phyloP scores from a whole-genome alignment of 495 filamentous ascomycete species.

The Aspergillus sclerotioniger region DNA sequence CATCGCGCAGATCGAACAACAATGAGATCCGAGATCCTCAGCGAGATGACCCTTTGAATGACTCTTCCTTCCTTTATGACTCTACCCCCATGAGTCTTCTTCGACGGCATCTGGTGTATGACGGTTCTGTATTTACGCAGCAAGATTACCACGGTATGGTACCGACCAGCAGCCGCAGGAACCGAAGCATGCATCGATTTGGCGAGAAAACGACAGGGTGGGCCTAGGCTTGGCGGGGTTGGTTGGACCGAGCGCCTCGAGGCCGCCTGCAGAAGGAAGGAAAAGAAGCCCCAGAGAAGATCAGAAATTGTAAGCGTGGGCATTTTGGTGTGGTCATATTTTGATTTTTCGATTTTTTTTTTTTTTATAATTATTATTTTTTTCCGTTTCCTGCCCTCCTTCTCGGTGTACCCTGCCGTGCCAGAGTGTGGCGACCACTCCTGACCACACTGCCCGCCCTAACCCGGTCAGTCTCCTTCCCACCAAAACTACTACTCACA shows the following conservation, averaged over 20 bases:
- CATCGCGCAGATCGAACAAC: not conserved
- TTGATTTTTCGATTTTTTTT: constrained; percentile 7
- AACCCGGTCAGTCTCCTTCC: constrained; percentile 4
- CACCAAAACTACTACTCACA: constrained; percentile 12
- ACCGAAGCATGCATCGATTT: constrained; percentile 24
- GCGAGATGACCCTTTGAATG: not conserved
- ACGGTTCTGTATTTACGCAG: not conserved
- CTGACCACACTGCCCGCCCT: constrained; percentile 3
- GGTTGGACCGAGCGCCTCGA: constrained; percentile 27
- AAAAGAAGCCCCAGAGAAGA: constrained; percentile 24
- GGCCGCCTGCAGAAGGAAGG: constrained; percentile 16
- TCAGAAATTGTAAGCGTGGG: constrained; percentile 8
- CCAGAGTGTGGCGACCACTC: constrained; percentile 18
- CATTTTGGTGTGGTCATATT: not conserved
- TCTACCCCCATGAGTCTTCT: not conserved
- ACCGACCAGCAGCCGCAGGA: constrained; percentile 26
- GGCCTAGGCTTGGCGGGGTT: constrained; percentile 22
- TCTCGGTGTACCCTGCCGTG: constrained; percentile 1
- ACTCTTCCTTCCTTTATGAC: not conserved
- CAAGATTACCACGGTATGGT: constrained; percentile 1
- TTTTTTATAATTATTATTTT: constrained; percentile 8
- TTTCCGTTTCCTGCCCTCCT: not conserved
- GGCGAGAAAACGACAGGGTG: constrained; percentile 18
- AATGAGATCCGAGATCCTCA: not conserved
- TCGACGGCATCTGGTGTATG: not conserved